phyloP scores from a whole-genome alignment of 2,329 filamentous ascomycete genomes.

The Penicillium janthinellum region DNA sequence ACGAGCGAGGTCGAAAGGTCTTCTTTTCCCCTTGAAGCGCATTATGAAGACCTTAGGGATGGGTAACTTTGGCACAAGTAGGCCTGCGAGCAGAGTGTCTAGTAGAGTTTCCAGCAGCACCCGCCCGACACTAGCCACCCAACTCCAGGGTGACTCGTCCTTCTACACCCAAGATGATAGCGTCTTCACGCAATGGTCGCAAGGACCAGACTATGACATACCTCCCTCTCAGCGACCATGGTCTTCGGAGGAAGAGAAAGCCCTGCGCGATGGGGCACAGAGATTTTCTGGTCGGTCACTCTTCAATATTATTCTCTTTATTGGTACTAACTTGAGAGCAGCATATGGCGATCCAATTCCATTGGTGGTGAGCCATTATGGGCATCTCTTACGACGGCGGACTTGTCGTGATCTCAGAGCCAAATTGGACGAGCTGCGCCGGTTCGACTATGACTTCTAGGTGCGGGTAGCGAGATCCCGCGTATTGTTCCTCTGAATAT shows the following conservation, averaged over 20 bases:
- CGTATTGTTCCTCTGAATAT: not conserved
- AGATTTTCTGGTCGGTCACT: constrained; percentile 5
- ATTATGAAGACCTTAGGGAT: constrained; percentile 2
- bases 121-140: not conserved
- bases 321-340: not conserved
- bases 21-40: constrained; percentile 4
- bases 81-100: not conserved
- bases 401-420: constrained; percentile 5
- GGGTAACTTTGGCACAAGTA: not conserved
- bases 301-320: not conserved
- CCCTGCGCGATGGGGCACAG: constrained; percentile 1
- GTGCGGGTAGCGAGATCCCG: not conserved
- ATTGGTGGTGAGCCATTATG: constrained; percentile 7
- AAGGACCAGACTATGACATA: not conserved
- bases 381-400: constrained; percentile 1
- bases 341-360: not conserved
- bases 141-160: not conserved
- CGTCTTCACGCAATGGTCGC: not conserved
- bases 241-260: constrained; percentile 3
- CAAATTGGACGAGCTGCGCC: not conserved
- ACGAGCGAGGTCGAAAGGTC: constrained; percentile 1
- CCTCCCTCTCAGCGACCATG: not conserved
- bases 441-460: not conserved
- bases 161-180: not conserved
- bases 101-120: not conserved